phyloP scores from a whole-genome alignment of 1,284 basidiomycete genomes.

The Taiwanofungus camphoratus region DNA sequence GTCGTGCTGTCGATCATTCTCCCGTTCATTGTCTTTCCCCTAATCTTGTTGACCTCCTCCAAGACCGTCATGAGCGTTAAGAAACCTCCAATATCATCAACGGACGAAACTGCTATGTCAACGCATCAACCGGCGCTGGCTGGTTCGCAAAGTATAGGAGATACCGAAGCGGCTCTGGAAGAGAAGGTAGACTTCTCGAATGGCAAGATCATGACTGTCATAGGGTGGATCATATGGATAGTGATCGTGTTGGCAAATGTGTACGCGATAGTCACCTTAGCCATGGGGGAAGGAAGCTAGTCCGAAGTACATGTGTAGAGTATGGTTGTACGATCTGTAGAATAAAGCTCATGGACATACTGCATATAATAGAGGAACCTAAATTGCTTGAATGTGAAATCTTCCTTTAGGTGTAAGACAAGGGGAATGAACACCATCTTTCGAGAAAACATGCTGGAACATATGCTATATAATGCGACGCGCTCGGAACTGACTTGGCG shows the following conservation, averaged over 20 bases:
- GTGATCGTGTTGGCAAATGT: slow-evolving; percentile 65
- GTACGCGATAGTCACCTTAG: slow-evolving; percentile 54
- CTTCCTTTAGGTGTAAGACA: no score
- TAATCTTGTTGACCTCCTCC: slow-evolving; percentile 72
- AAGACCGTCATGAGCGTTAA: slow-evolving; percentile 64
- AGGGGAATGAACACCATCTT: no score
- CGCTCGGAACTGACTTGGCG: no score
- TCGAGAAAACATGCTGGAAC: no score
- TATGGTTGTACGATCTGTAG: no score
- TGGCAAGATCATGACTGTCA: slow-evolving; percentile 42
- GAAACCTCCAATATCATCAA: slow-evolving; percentile 12
- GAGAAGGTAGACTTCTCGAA: slow-evolving; percentile 58
- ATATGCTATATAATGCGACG: no score
- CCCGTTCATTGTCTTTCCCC: slow-evolving; percentile 81
- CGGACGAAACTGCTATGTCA: neutral
- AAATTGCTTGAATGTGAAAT: no score
- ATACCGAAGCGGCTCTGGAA: slow-evolving; percentile 13
- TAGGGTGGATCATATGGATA: slow-evolving; percentile 62
- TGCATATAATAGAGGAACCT: no score
- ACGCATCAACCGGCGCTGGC: neutral
- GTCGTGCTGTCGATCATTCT: slow-evolving; percentile 85
- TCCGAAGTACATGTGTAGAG: no score
- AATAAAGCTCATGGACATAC: no score
- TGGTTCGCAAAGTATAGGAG: neutral
- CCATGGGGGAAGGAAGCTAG: slow-evolving; percentile 33